Evolutionary conservation across 2,329 filamentous ascomycete species (phyloP), one percentile per base, ranked within the genome.

Genomic region (Coleophoma cylindrospora): DNA sequence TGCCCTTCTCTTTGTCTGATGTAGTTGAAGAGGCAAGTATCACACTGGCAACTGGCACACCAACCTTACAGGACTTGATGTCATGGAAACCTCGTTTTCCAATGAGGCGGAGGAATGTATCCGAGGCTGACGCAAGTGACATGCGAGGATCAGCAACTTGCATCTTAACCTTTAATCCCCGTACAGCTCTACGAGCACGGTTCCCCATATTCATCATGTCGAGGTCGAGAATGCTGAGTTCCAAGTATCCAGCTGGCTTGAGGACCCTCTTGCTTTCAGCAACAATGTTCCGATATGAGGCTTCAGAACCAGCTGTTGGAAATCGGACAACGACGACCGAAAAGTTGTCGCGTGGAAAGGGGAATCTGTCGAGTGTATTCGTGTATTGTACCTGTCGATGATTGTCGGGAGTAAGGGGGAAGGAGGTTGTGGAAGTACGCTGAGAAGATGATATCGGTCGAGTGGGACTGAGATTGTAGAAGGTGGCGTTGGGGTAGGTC

Each of bases 181-280:
- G 80, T 3, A 92, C 77, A 0, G 84, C 79, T 14, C 83, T 80
- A 6, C 88, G 79, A 1, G 84, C 83, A 13, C 79, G 79, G 49
- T 79, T 84, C 0, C 89, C 89, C 86, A 92, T 91, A 62, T 89
- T 90, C 67, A 90, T 83, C 52, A 94, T 76, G 61, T 94, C 89
- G 11, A 90, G 75, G 55, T 94, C 89, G 1, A 94, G 76, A 36
- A 91, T 83, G 0, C 83, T 85, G 15, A 91, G 71, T 66, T 94
- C 89, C n/a, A 94, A 77, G 61, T 84, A 87, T 0, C 89, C 89
- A 11, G 86, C 86, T 0, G 89, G 86, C 55, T 87, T 84, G 27
- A 94, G 73, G 0, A 92, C 88, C 2, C 89, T 83, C 47, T 87
- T 86, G 51, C 86, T 84, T 66, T 94, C 89, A 0, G 80, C 80